These are phyloP conservation scores for Penicillium antarcticum DNA, from an alignment of 495 filamentous ascomycete species.

Conservation along the genomic window DNA sequence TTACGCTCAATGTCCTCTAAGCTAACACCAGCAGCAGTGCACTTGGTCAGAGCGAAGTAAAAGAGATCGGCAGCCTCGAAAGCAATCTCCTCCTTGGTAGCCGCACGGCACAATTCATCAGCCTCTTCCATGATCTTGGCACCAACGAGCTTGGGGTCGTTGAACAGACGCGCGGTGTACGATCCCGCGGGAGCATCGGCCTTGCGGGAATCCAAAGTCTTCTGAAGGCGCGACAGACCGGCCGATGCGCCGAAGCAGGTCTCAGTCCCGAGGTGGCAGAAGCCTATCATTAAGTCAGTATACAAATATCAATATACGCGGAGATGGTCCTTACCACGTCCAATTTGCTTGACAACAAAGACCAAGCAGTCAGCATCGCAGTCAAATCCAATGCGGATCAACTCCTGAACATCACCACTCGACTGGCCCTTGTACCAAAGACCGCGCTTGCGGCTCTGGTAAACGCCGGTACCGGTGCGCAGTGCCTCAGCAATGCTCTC, in stretches of 20 bases:
- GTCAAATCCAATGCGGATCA: conserved; percentile 79
- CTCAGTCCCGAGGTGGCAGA: conserved; percentile 90
- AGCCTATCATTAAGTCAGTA: conserved; percentile 52
- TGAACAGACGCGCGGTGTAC: conserved; percentile 90
- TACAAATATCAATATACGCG: neutral
- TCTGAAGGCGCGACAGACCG: conserved; percentile 78
- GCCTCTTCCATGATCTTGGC: conserved; percentile 99
- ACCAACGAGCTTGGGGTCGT: conserved; percentile 78
- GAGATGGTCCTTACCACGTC: conserved; percentile 49
- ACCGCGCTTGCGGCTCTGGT: conserved; percentile 90
- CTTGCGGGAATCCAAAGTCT: conserved; percentile 78
- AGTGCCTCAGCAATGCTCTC: conserved; percentile 87
- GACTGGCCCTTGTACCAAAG: conserved; percentile 96
- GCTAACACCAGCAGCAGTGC: conserved; percentile 74
- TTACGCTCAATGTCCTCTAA: conserved; percentile 86
- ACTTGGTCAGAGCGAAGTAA: conserved; percentile 92
- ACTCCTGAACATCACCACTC: conserved; percentile 87
- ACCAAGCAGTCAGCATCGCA: conserved; percentile 91
- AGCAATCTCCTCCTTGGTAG: conserved; percentile 75
- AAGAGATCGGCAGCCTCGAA: conserved; percentile 94
- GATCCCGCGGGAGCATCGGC: conserved; percentile 79
- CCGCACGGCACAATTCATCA: conserved; percentile 85
- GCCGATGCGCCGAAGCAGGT: conserved; percentile 86
- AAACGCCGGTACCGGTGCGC: conserved; percentile 85
- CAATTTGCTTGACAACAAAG: conserved; percentile 86